A percentile compares a stretch with the other conserved stretches of the same genome.
These are phyloP conservation scores for Striga asiatica DNA, from an alignment of 257 asterid genomes.

Conservation along the genomic window DNA sequence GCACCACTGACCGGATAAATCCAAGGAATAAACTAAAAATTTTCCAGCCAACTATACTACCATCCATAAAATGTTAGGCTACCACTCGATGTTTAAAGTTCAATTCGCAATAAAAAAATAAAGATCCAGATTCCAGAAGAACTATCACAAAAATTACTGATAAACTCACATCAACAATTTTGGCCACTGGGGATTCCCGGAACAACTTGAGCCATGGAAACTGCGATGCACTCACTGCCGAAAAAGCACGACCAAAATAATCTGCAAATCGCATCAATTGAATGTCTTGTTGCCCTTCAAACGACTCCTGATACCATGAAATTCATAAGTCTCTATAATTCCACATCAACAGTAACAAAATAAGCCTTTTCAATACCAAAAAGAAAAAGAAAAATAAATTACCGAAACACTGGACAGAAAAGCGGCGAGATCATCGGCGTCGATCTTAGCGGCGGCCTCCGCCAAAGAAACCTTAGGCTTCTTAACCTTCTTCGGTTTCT, in stretches of 20 bases:
- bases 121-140: no score
- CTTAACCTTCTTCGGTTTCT: slow-evolving; percentile 58
- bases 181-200: no score
- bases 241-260: slow-evolving; percentile 83
- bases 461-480: slow-evolving; percentile 58
- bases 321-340: not conserved
- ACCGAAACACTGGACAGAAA: slow-evolving; percentile 62
- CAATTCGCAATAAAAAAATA: no score
- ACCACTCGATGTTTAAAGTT: no score
- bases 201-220: slow-evolving; percentile 84
- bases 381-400: not conserved
- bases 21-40: no score
- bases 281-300: slow-evolving; percentile 64
- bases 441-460: slow-evolving; percentile 76
- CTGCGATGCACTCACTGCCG: slow-evolving; percentile 55
- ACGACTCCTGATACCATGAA: slow-evolving; percentile 43
- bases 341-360: not conserved
- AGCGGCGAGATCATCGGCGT: slow-evolving; percentile 44
- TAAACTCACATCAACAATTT: no score
- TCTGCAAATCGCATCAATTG: slow-evolving; percentile 87
- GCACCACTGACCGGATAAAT: no score
- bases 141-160: no score
- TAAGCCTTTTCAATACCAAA: not conserved
- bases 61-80: no score
- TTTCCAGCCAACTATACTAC: no score